Evolutionary conservation across 345 rosid genomes (phyloP), one percentile per base, ranked within the genome.

Genomic region (Pistacia integerrima): DNA sequence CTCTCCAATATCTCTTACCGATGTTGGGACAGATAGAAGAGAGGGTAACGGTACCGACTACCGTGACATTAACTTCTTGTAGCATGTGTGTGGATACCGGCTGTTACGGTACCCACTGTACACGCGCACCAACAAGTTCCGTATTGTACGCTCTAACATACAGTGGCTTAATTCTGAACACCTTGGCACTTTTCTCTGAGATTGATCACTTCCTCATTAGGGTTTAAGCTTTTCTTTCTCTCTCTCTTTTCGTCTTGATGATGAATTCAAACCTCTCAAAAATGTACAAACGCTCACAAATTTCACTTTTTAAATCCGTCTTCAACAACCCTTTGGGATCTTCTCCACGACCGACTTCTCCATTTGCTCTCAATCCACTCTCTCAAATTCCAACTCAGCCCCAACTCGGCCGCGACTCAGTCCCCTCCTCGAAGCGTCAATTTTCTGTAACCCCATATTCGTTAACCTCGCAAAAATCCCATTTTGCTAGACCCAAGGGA

Each of bases 281-380:
- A 71, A 82, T 88, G 93, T 84, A 77, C 70, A 74, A 48, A 76
- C 81, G 72, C 52, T 82, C 87, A 20, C 83, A 76, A 33, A 63
- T 83, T 56, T 69, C 86, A 51, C 83, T 88, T 68, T 75, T 76
- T 30, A 87, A 85, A 14, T 70, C 75, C 3, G 70, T 91, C 57
- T 22, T 73, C 46, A 67, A 82, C 57, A 74, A 13, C 73, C 70
- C 76, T 71, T 77, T 67, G 75, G 82, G 74, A 64, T 59, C 72
- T 70, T 71, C 76, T 65, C 60, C 74, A 70, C 81, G 58, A 74
- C 78, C 81, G 62, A 64, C 69, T 7, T 77, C 64, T 64, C 76
- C 80, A 3, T 38, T 69, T 58, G 14, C 66, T 18, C 65, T 38
- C 41, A 60, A 69, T 55, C 70, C 84, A 5, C 49, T 74, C 30